A percentile compares a stretch with the other conserved stretches of the same genome.
Evolutionary conservation across 148 eudicot species (phyloP).

Genomic region (Amaranthus hypochondriacus): DNA sequence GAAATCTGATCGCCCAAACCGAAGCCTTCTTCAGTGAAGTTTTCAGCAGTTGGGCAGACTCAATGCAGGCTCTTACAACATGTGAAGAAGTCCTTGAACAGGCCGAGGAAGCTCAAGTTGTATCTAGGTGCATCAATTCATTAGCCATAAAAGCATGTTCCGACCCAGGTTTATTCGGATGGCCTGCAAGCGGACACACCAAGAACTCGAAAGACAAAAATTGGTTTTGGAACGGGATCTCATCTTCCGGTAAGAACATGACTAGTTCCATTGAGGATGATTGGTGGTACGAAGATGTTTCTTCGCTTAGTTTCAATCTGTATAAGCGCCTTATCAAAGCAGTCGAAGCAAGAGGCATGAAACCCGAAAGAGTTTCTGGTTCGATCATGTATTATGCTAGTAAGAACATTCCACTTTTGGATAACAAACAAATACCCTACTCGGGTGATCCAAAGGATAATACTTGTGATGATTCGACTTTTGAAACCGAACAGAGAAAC

Average conservation of each 20-base stretch:
- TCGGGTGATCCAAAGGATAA: conserved; percentile 18
- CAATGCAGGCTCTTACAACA: conserved; percentile 53
- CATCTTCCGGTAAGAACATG: conserved; percentile 18
- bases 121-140: conserved; percentile 55
- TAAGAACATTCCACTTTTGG: conserved; percentile 43
- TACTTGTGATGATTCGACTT: conserved; percentile 5
- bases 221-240: conserved; percentile 52
- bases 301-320: conserved; percentile 46
- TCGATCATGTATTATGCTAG: conserved; percentile 51
- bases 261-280: conserved; percentile 32
- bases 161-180: conserved; percentile 37
- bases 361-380: conserved; percentile 53
- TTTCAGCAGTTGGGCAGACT: conserved; percentile 57
- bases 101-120: conserved; percentile 59
- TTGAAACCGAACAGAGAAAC: conserved; percentile 46
- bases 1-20: conserved; percentile 52
- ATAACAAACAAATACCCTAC: conserved; percentile 17
- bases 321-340: conserved; percentile 56
- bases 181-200: conserved; percentile 33
- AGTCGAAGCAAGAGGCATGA: conserved; percentile 52
- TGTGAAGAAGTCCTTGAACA: conserved; percentile 49
- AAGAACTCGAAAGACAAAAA: conserved; percentile 19
- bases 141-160: conserved; percentile 61
- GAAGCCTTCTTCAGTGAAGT: conserved; percentile 55
- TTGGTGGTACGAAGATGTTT: conserved; percentile 77